Evolutionary conservation across 257 asterid genomes (phyloP), one percentile per base, ranked within the genome.

Genomic region (Lycium barbarum): DNA sequence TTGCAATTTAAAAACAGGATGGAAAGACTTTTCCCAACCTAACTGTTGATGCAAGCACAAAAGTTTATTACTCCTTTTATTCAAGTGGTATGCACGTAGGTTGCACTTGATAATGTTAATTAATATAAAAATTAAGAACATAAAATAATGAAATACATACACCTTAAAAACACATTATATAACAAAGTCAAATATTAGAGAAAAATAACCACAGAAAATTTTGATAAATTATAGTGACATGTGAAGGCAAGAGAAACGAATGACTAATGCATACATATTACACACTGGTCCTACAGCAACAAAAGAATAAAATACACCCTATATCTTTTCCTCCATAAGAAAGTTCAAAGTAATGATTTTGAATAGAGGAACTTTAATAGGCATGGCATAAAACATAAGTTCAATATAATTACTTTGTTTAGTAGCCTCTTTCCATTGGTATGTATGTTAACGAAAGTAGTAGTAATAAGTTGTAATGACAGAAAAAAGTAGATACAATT

Each of bases 161-260:
- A 57, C 20, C 33, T 17, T 15, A 68, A 22, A 36, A 70, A 70
- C 54, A 70, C 38, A 70, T 70, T 4, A 9, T 70, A 70, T 40
- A 70, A 38, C 1, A 70, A 14, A 40, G 40, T 0, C 0, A 8
- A 15, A 17, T 68, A 26, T 17, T 15, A 15, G 0, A 3, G 3
- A 68, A 22, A 3, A 70, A 17, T 38, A 38, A 70, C 78, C 54
- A 70, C 54, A 38, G 0, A 14, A 14, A 14, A 8, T 8, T 17
- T 70, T 70, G 33, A 17, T 43, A 38, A 26, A 26, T 26, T 26
- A 26, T 26, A 26, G 33, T 26, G 33, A 17, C 79, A 40, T 70
- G 79, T 70, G 79, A 70, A 70, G 40, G 35, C 79, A 70, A 70
- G 79, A 40, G 5, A 70, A 38, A 68, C 57, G 17, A 72, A 43